Conservation (phyloP, 371 early-diverging fungal species). For the Catenaria anguillulae region DNA sequence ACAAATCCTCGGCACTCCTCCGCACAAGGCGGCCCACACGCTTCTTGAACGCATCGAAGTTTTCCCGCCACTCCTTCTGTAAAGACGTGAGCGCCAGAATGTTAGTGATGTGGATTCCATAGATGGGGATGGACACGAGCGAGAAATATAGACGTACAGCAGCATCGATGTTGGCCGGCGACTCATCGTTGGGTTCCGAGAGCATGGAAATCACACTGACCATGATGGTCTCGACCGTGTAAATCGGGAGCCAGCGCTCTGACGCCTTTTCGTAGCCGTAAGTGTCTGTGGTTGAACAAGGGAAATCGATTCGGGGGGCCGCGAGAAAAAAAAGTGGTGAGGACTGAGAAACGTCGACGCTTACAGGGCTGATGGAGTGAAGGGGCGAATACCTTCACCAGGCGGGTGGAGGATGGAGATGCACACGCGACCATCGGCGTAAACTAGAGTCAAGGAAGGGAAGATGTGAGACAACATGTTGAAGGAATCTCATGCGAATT, state of each 20-base stretch:
- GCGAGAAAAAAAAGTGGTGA: neutral
- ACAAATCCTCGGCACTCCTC: slow-evolving; percentile 41
- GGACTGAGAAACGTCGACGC: neutral
- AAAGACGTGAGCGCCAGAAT: neutral
- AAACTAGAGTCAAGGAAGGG: too few species aligned
- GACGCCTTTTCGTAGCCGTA: slow-evolving; percentile 79
- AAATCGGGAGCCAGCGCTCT: slow-evolving; percentile 88
- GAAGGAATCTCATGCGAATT: too few species aligned
- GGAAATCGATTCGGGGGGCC: slow-evolving; percentile 11
- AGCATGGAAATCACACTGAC: slow-evolving; percentile 76
- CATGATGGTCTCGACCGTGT: slow-evolving; percentile 86
- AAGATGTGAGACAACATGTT: neutral
- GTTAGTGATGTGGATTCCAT: too few species aligned
- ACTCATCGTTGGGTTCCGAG: slow-evolving; percentile 81
- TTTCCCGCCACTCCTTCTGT: slow-evolving; percentile 59
- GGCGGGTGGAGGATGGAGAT: slow-evolving; percentile 77
- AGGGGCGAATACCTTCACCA: slow-evolving; percentile 39
- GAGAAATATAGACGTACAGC: slow-evolving; percentile 36
- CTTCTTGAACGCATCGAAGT: slow-evolving; percentile 53
- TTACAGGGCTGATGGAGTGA: neutral
- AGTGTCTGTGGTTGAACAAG: slow-evolving; percentile 39
- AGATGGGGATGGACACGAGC: too few species aligned
- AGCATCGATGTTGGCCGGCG: slow-evolving; percentile 84
- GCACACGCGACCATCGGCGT: slow-evolving; percentile 75
- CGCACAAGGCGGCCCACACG: slow-evolving; percentile 52